Evolutionary conservation across 202 grass and related monocot species (phyloP), one percentile per base, ranked within the genome.

Genomic region (Cymbopogon flexuosus): DNA sequence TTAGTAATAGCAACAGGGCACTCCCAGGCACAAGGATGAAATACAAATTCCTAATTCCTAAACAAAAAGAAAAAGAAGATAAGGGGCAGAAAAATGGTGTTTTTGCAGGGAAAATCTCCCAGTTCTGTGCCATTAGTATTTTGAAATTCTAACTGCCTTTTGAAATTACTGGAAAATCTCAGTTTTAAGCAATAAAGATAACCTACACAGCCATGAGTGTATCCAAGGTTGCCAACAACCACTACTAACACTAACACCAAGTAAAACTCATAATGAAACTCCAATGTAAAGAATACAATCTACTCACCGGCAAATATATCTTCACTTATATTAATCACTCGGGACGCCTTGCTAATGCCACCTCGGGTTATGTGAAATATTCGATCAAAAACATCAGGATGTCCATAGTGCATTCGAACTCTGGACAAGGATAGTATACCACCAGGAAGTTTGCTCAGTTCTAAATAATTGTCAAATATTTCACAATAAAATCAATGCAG

Each of bases 331-430:
- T 98, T 98, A 73, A 98, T 98, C 75, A 98, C 87, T 39, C 95
- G 84, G 74, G 95, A 98, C 63, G 95, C 92, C 79, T 98, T 98
- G 86, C 95, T 98, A 85, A 98, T 89, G 60, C 95, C 95, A 11
- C 95, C 95, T 81, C 95, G 88, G 79, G 95, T 94, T 88, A 98
- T 93, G 84, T 98, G 95, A 84, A 98, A 98, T 93, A 94, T 88
- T 57, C 95, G 89, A 87, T 98, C 92, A 87, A 98, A 98, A 79
- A 98, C 88, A 91, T 98, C 95, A 19, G 95, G 95, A 91, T 98
- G 95, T 40, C 95, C 95, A 61, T 98, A 98, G 69, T 98, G 95
- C 95, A 98, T 98, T 39, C 95, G 90, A 76, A 98, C 92, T 90
- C 95, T 98, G 69, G 46, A 80, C 30, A 85, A 73, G 29, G 58